These are phyloP conservation scores for Citrus inodora DNA, from an alignment of 345 rosid species.

Conservation along the genomic window DNA sequence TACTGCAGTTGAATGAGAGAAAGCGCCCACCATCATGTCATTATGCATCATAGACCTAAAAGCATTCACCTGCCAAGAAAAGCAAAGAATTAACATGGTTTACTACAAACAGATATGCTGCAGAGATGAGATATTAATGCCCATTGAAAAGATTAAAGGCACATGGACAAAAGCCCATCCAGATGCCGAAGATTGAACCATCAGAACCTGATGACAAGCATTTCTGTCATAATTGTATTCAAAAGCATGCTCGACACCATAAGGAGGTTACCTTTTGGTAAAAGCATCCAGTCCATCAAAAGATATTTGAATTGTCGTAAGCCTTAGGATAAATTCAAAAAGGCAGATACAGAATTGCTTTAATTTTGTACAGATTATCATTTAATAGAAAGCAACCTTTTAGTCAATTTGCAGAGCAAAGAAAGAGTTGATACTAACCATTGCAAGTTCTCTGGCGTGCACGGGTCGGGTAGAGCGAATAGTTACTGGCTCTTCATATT, in stretches of 20 bases:
- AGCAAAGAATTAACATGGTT: conserved; percentile 1
- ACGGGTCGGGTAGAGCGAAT: conserved; percentile 65
- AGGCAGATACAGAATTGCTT: background rate
- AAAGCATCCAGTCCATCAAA: background rate
- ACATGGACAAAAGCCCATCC: background rate
- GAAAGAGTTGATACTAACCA: conserved; percentile 40
- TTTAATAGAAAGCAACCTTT: background rate
- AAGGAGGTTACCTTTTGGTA: background rate
- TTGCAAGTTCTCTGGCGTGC: conserved; percentile 90
- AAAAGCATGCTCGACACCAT: background rate
- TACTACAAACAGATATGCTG: background rate
- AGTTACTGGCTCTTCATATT: conserved; percentile 81
- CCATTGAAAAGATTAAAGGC: background rate
- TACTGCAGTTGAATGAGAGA: conserved; percentile 92
- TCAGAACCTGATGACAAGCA: background rate
- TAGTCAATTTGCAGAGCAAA: background rate
- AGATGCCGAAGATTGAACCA: background rate
- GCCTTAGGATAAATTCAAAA: background rate
- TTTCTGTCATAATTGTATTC: background rate
- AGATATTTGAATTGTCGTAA: background rate
- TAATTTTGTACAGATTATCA: background rate
- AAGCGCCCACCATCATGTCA: conserved; percentile 96
- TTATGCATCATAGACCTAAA: conserved; percentile 90
- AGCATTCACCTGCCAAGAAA: conserved; percentile 71
- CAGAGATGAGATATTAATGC: background rate